phyloP scores from a whole-genome alignment of 345 rosid species.

The Eucalyptus tenuipes region DNA sequence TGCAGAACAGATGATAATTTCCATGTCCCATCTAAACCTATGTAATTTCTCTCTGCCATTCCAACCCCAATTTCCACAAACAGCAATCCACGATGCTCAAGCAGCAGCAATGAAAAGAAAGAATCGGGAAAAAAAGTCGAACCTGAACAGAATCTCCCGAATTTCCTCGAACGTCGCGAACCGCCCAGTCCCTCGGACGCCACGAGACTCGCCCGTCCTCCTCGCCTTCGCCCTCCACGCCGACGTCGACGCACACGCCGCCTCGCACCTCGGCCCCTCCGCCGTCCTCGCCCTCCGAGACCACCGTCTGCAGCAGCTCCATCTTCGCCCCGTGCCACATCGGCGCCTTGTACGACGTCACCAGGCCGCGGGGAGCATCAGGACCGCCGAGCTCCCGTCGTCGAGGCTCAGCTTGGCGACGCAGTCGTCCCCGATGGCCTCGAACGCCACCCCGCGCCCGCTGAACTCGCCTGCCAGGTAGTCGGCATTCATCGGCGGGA shows the following conservation, averaged over 20 bases:
- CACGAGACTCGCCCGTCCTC: slow-evolving; percentile 7
- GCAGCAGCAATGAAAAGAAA: background rate
- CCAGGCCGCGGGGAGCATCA: slow-evolving; percentile 56
- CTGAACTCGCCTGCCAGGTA: slow-evolving; percentile 55
- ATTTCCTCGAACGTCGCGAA: slow-evolving; percentile 45
- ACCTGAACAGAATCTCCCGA: slow-evolving; percentile 42
- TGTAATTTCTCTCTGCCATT: background rate
- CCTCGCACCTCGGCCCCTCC: slow-evolving; percentile 44
- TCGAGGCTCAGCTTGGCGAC: slow-evolving; percentile 52
- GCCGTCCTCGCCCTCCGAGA: slow-evolving; percentile 41
- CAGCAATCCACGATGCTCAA: background rate
- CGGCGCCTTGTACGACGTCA: slow-evolving; percentile 69
- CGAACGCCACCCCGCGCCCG: slow-evolving; percentile 73
- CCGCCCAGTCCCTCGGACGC: slow-evolving; percentile 45
- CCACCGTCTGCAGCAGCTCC: slow-evolving; percentile 75
- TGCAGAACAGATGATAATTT: background rate
- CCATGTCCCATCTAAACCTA: background rate
- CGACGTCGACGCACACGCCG: slow-evolving; percentile 50
- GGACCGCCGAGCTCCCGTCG: slow-evolving; percentile 53
- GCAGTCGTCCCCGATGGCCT: slow-evolving; percentile 50
- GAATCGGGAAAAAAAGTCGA: background rate
- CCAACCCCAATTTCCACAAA: background rate
- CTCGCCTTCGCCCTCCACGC: slow-evolving; percentile 6
- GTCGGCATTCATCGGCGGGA: slow-evolving; percentile 46
- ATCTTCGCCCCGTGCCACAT: slow-evolving; percentile 71